These are phyloP conservation scores for Rhizodiscina lignyota DNA, from an alignment of 495 filamentous ascomycete genomes.

Conservation along the genomic window DNA sequence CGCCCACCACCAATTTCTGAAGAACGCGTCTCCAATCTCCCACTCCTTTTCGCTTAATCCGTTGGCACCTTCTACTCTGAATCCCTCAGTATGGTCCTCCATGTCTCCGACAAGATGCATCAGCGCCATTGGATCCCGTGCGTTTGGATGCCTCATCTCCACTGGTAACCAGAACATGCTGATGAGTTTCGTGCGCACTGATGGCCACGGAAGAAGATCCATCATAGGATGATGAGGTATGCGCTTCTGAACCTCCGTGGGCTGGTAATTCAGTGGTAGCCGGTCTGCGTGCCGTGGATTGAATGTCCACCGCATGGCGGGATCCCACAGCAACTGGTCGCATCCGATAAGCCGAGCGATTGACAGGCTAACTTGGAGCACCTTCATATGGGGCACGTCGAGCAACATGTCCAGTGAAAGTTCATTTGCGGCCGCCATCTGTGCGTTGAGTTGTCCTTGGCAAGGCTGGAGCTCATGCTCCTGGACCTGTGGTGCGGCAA, in stretches of 20 bases:
- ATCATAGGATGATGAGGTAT: constrained; percentile 33
- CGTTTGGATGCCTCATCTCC: constrained; percentile 20
- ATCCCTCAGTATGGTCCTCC: constrained; percentile 30
- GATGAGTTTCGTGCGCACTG: constrained; percentile 28
- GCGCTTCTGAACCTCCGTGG: constrained; percentile 12
- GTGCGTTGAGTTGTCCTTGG: background rate
- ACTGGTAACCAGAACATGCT: constrained; percentile 24
- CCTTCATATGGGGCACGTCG: constrained; percentile 5
- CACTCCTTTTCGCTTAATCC: constrained; percentile 23
- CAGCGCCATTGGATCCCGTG: constrained; percentile 22
- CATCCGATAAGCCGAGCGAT: constrained; percentile 9
- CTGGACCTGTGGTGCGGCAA: background rate
- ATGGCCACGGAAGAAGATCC: constrained; percentile 33
- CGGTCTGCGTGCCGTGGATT: constrained; percentile 5
- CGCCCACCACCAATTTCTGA: constrained; percentile 35
- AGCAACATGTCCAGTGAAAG: constrained; percentile 4
- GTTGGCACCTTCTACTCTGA: constrained; percentile 21
- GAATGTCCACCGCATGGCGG: constrained; percentile 8
- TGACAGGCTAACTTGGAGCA: constrained; percentile 3
- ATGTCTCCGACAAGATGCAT: constrained; percentile 28
- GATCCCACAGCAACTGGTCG: constrained; percentile 5
- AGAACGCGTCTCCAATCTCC: constrained; percentile 32
- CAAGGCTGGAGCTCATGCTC: background rate
- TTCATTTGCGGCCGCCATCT: constrained; percentile 2
- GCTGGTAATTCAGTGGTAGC: constrained; percentile 9